Evolutionary conservation across 1,139 yeast species (phyloP).

Genomic region (Starmera stellimalicola): DNA sequence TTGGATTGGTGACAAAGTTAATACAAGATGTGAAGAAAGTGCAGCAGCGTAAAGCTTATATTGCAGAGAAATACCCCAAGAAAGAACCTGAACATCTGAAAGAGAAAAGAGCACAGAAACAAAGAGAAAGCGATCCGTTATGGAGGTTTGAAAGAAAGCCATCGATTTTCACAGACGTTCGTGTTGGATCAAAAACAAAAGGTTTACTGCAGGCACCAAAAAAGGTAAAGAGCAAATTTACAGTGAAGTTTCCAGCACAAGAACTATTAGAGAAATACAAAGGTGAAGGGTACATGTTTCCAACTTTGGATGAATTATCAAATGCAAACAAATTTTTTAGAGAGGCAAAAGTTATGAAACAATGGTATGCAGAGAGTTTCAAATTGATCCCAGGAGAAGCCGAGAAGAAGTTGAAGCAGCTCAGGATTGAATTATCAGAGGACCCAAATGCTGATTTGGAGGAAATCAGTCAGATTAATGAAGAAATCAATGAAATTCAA

Average conservation of each 20-base stretch:
- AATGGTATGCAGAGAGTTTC: slow-evolving; percentile 51
- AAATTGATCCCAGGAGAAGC: slow-evolving; percentile 51
- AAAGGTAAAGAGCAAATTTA: no score
- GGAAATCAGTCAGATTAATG: slow-evolving; percentile 10
- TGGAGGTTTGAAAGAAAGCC: no score
- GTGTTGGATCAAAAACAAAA: no score
- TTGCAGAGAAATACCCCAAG: no score
- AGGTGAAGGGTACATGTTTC: slow-evolving; percentile 20
- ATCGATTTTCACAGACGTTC: no score
- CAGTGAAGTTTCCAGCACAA: slow-evolving; percentile 2
- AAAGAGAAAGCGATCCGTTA: no score
- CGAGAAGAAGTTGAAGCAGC: slow-evolving; percentile 24
- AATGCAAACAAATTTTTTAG: slow-evolving; percentile 33
- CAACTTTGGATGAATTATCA: slow-evolving; percentile 27
- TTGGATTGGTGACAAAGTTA: no score
- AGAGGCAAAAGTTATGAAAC: slow-evolving; percentile 33
- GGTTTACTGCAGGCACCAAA: no score
- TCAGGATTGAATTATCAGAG: slow-evolving; percentile 5
- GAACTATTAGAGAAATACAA: slow-evolving; percentile 11
- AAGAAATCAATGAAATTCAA: slow-evolving; percentile 3
- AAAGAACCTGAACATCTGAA: no score
- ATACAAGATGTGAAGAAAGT: no score
- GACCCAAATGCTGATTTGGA: slow-evolving; percentile 8
- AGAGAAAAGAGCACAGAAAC: no score
- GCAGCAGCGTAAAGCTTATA: no score